Base-by-base conservation (phyloP, 2,329 filamentous ascomycete species). In the Zopfia rhizophila region DNA sequence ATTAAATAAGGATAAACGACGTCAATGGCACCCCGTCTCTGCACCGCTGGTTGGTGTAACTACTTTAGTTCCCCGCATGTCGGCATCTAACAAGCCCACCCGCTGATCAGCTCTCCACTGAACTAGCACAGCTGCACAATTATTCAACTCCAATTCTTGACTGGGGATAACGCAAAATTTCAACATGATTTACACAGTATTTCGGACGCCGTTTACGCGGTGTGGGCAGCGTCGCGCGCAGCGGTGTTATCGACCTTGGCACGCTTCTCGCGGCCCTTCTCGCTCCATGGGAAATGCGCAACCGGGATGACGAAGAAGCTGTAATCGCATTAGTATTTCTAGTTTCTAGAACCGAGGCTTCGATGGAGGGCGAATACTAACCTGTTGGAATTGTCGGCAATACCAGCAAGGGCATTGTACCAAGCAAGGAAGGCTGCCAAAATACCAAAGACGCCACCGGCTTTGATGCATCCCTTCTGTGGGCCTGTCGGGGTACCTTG, bases 291-390 rank as follows among this genome's bases (percentile, higher is more conserved):
- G 81, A 97, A 95, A 80, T 96, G 91, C 63, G 89, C 87, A 54
- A 97, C 91, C 38, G 92, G 93, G 52, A 96, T 85, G 72, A 94
- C 81, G 80, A 96, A 94, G 85, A 96, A 96, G 79, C 90, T 94
- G 64, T 50, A 43, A 14, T 21, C 29, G 6, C 19, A 38, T 63
- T 36, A 65, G 53, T 27, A 43, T 8, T 12, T 30, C 22, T 5
- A 13, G n/a, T 16, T 31, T 11, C 11, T 17, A 13, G 11, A 11
- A 14, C 10, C 13, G 12, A 3, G 5, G 29, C 5, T 7, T n/a
- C 22, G 18, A 30, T 11, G 8, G 14, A 37, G 14, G 12, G 5
- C 13, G 5, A 14, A 8, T 14, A 23, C 66, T 53, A 35, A 74
- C 72, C 72, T 78, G 72, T 82, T 82, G 49, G 71, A 75, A 48